Evolutionary conservation across 345 rosid genomes (phyloP), one percentile per base, ranked within the genome.

Genomic region (Dipteronia dyeriana): DNA sequence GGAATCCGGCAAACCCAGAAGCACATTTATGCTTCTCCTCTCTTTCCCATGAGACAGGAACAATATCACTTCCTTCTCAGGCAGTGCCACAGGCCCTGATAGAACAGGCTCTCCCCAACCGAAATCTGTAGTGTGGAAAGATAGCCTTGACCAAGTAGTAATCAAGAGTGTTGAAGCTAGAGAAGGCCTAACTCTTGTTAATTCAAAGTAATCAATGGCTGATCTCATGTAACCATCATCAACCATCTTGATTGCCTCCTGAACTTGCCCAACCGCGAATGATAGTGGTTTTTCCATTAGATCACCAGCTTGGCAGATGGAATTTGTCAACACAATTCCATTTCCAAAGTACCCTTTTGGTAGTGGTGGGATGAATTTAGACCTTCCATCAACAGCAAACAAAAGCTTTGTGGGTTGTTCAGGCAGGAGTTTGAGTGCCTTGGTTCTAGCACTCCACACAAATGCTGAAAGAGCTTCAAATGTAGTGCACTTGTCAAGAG

Each of bases 71-170:
- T 95, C 98, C 80, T 95, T 95, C 87, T 91, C 95, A 0, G 98
- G 98, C 86, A 92, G 82, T 5, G 91, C 92, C 65, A 92, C 98
- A 3, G 98, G 97, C 12, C 95, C 97, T 0, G 97, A 91, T 49
- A 91, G 70, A 68, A 87, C 75, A 11, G 98, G 95, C 85, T 90
- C 92, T 53, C 97, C 98, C 97, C 98, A 95, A 14, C 98, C 98
- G 64, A 95, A 95, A 65, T 95, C 95, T 1, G 97, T 90, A 0
- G 89, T 86, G 76, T 95, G 89, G 56, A 95, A 92, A 39, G 95
- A 82, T 66, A 95, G 79, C 84, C 94, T 89, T 0, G 97, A 91
- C 98, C 98, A 92, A 23, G 97, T 91, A 0, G 98, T 95, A 68
- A 95, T 92, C 79, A 95, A 25, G 56, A 95, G 94, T 49, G 97